Conservation (phyloP, 2,329 filamentous ascomycete species). For the Rachicladosporium sp. region DNA sequence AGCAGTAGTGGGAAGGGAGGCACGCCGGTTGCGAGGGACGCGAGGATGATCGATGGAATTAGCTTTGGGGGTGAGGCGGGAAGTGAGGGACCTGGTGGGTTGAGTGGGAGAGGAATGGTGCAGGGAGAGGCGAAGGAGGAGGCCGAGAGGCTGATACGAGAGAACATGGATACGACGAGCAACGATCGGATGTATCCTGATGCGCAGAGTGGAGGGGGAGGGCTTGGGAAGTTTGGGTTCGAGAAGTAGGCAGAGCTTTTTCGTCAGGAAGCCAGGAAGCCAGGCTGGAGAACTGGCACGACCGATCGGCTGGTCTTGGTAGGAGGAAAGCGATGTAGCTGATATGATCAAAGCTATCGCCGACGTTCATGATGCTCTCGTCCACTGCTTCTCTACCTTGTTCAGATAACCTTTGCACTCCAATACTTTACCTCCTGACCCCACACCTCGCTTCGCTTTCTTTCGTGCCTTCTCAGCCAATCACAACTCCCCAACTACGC, state of each 20-base stretch:
- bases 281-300: neutral
- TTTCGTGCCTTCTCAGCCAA: no score
- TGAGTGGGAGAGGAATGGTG: slow-evolving; percentile 13
- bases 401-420: no score
- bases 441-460: no score
- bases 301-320: no score
- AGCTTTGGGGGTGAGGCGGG: slow-evolving; percentile 30
- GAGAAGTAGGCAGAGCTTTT: slow-evolving; percentile 27
- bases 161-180: slow-evolving; percentile 39
- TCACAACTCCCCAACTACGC: no score
- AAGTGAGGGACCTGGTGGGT: slow-evolving; percentile 19
- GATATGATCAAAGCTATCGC: no score
- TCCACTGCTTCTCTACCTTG: no score
- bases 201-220: slow-evolving; percentile 13
- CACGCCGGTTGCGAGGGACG: slow-evolving; percentile 25
- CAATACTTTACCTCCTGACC: no score
- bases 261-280: no score
- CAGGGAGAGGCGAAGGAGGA: slow-evolving; percentile 32
- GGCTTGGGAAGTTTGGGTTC: slow-evolving; percentile 48
- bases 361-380: no score
- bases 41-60: slow-evolving; percentile 34
- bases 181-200: slow-evolving; percentile 18
- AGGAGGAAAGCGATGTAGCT: no score
- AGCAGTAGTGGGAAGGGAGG: slow-evolving; percentile 44
- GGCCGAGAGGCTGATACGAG: slow-evolving; percentile 53